These are phyloP conservation scores for Sechiopsis laciniata DNA, from an alignment of 306 rosid species.

Conservation along the genomic window DNA sequence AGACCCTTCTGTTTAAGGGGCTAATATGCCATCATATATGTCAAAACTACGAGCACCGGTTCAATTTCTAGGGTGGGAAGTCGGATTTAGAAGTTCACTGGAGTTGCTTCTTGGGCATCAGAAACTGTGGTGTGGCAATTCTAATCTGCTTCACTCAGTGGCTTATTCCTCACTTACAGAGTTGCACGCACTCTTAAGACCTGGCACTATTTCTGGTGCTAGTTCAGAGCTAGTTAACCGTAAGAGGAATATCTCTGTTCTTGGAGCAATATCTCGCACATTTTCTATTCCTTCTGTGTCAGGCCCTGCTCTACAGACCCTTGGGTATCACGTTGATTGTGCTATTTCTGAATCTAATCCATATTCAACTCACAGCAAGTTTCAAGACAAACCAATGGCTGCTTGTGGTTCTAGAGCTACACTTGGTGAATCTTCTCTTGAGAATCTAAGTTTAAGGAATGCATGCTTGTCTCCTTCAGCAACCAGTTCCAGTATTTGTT, in stretches of 20 bases:
- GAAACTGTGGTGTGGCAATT: conserved; percentile 47
- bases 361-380: conserved; percentile 29
- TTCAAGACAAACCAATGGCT: conserved; percentile 55
- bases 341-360: conserved; percentile 37
- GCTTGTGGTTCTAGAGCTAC: conserved; percentile 38
- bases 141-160: conserved; percentile 41
- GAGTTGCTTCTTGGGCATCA: conserved; percentile 58
- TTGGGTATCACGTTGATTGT: conserved; percentile 61
- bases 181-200: conserved; percentile 31
- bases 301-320: conserved; percentile 58
- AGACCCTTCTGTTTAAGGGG: conserved; percentile 35
- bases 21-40: conserved; percentile 75
- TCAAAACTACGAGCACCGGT: conserved; percentile 46
- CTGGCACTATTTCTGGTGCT: conserved; percentile 38
- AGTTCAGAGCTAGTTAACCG: conserved; percentile 43
- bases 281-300: conserved; percentile 62
- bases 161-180: conserved; percentile 37
- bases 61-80: conserved; percentile 49
- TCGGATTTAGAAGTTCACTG: conserved; percentile 36
- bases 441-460: conserved; percentile 28
- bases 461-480: conserved; percentile 24
- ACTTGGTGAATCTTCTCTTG: conserved; percentile 40
- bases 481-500: conserved; percentile 26
- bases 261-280: conserved; percentile 62
- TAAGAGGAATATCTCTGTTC: conserved; percentile 50